These are phyloP conservation scores for Wickerhamiella sorbophila DNA, from an alignment of 805 yeast genomes.

Conservation along the genomic window DNA sequence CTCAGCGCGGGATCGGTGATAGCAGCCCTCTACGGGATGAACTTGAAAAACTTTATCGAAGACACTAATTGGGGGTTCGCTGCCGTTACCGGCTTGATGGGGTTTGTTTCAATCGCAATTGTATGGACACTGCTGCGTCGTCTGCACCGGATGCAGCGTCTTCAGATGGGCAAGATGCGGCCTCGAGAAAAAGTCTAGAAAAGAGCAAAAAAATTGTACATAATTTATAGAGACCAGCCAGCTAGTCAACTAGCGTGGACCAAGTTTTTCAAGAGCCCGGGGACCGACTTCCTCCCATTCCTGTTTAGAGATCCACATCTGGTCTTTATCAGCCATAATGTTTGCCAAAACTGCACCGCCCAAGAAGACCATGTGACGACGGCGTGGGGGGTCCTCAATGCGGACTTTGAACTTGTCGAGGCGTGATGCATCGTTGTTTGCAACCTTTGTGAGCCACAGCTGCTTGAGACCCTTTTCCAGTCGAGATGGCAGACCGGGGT, in stretches of 20 bases:
- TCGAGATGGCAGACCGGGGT: constrained; percentile 93
- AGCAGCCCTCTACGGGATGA: constrained; percentile 92
- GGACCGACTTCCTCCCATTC: constrained; percentile 98
- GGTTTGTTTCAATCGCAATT: constrained; percentile 32
- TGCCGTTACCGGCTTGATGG: constrained; percentile 32
- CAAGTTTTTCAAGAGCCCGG: constrained; percentile 68
- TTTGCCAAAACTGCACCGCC: constrained; percentile 98
- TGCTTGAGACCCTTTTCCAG: constrained; percentile 93
- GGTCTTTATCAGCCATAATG: constrained; percentile 96
- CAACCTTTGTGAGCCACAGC: constrained; percentile 81
- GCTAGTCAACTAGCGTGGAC: constrained; percentile 51
- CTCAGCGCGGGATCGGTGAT: constrained; percentile 67
- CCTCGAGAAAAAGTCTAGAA: neutral
- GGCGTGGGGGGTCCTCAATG: constrained; percentile 97
- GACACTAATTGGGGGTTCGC: constrained; percentile 60
- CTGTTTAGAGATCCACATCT: constrained; percentile 91
- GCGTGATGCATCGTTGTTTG: constrained; percentile 75
- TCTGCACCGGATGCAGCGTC: constrained; percentile 51
- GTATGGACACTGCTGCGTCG: constrained; percentile 41
- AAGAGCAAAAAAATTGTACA: neutral
- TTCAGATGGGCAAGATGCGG: constrained; percentile 44
- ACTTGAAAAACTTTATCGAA: constrained; percentile 81
- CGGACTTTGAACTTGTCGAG: constrained; percentile 78
- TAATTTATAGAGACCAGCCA: neutral
- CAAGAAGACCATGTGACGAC: constrained; percentile 96